Evolutionary conservation across 257 asterid species (phyloP).

Genomic region (Solanum tacnaense): DNA sequence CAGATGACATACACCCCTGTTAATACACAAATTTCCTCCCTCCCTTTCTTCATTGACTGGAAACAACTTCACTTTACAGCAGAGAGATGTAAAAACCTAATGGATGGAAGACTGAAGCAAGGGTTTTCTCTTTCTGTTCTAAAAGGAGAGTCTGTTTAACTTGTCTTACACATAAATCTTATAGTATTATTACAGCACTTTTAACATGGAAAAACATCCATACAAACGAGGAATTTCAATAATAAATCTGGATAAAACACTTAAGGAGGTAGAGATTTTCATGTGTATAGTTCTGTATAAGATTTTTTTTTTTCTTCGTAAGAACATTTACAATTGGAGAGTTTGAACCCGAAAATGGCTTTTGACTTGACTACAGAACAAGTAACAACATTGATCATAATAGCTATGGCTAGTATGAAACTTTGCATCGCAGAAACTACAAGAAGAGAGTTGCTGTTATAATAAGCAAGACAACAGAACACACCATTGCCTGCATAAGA

Average conservation of each 20-base stretch:
- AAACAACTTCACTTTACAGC: background rate
- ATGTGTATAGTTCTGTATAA: background rate
- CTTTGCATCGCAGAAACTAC: slow-evolving; percentile 24
- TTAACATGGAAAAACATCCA: background rate
- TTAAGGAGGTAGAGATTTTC: background rate
- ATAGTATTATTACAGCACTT: background rate
- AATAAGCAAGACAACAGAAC: slow-evolving; percentile 37
- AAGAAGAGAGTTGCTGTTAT: slow-evolving; percentile 27
- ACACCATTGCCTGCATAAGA: slow-evolving; percentile 57
- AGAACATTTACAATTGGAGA: slow-evolving; percentile 6
- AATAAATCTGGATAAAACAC: background rate
- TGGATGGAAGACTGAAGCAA: background rate
- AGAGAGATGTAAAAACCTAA: background rate
- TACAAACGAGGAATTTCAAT: background rate
- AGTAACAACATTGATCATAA: background rate
- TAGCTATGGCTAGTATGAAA: background rate
- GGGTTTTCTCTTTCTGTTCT: background rate
- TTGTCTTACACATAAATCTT: background rate
- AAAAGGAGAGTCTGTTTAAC: background rate
- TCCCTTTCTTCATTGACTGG: background rate
- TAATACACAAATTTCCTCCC: background rate
- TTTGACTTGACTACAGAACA: slow-evolving; percentile 9
- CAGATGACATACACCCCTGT: background rate
- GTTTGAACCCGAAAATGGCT: background rate
- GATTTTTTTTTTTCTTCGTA: background rate